Evolutionary conservation across 805 yeast genomes (phyloP).

Genomic region (Nematodospora valgi): DNA sequence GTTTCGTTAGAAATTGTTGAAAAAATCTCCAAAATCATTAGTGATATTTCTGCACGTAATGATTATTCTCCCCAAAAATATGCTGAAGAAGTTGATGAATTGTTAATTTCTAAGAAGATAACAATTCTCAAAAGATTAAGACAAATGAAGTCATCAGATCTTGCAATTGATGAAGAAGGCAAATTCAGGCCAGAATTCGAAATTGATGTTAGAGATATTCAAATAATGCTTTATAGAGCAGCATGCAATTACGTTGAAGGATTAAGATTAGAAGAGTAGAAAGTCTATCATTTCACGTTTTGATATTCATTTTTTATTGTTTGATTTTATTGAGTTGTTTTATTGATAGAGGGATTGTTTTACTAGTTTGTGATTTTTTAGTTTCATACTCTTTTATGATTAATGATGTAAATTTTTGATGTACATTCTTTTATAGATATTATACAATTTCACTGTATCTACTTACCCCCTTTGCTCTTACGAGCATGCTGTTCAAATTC

Average conservation of each 20-base stretch:
- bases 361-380: background rate
- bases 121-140: constrained; percentile 11
- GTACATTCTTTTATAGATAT: too few species aligned
- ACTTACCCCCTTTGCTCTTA: constrained; percentile 5
- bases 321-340: constrained; percentile 1
- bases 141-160: constrained; percentile 9
- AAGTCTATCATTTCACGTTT: background rate
- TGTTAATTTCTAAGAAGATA: constrained; percentile 15
- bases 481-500: constrained; percentile 50
- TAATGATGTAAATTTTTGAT: constrained; percentile 1
- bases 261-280: constrained; percentile 28
- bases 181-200: constrained; percentile 9
- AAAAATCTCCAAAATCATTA: constrained; percentile 25
- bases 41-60: constrained; percentile 14
- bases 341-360: too few species aligned
- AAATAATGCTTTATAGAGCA: constrained; percentile 35
- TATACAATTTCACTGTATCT: background rate
- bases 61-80: constrained; percentile 17
- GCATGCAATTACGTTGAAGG: constrained; percentile 37
- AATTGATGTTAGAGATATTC: constrained; percentile 19
- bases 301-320: background rate
- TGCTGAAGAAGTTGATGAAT: constrained; percentile 12
- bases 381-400: background rate
- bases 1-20: constrained; percentile 24
- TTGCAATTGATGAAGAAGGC: constrained; percentile 10